phyloP scores from a whole-genome alignment of 192 early-diverging fungal genomes.

The Pilobolus umbonatus region DNA sequence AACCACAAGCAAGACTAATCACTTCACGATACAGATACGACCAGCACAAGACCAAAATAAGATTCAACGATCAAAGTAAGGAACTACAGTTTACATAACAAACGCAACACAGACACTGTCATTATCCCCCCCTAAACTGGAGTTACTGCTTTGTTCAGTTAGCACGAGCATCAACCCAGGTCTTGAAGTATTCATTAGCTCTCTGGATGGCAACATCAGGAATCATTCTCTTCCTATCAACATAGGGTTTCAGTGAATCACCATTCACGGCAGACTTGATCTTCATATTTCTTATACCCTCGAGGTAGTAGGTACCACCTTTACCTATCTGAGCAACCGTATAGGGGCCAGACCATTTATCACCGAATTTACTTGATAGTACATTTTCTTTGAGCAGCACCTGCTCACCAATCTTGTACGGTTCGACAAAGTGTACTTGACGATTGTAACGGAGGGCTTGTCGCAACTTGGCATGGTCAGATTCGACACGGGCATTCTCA shows the following conservation, averaged over 20 bases:
- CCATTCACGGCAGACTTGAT: not conserved
- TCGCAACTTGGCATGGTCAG: not conserved
- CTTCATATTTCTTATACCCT: not conserved
- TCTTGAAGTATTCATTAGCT: no score
- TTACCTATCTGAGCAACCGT: not conserved
- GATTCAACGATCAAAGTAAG: no score
- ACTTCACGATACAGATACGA: no score
- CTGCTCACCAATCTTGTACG: not conserved
- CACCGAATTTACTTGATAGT: not conserved
- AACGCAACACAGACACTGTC: no score
- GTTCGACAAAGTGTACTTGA: not conserved
- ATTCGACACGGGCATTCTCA: not conserved
- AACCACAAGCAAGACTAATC: no score
- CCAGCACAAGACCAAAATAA: no score
- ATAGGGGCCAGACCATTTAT: conserved; percentile 6
- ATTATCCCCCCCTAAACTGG: no score
- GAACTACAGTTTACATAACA: no score
- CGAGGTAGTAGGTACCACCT: not conserved
- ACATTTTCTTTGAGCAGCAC: not conserved
- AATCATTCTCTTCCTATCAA: no score
- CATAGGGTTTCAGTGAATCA: not conserved
- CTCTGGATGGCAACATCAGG: no score
- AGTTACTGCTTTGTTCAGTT: no score
- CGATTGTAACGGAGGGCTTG: not conserved
- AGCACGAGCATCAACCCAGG: no score